Evolutionary conservation across 768 basidiomycete genomes (phyloP).

Genomic region (Phanerochaete carnosa): DNA sequence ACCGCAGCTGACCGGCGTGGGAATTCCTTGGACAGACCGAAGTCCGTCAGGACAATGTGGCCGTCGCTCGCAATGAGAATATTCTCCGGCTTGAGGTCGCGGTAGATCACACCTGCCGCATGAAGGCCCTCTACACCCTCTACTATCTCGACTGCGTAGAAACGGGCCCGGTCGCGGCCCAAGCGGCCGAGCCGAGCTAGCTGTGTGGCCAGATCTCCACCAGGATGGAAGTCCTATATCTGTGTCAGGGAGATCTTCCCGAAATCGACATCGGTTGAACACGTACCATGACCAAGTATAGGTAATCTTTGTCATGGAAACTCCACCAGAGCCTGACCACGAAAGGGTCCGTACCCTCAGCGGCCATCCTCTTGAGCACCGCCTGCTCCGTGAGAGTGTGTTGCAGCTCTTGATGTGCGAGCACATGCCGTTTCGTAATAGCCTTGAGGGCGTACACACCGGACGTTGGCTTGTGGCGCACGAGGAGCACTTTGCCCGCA

Average conservation of each 20-base stretch:
- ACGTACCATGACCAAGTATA: constrained; percentile 92
- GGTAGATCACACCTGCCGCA: constrained; percentile 92
- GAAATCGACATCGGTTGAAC: constrained; percentile 7
- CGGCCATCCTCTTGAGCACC: constrained; percentile 91
- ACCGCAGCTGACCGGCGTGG: constrained; percentile 46
- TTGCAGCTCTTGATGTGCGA: constrained; percentile 93
- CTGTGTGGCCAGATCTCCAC: constrained; percentile 96
- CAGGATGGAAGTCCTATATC: constrained; percentile 85
- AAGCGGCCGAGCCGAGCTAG: constrained; percentile 93
- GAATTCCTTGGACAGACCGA: constrained; percentile 92
- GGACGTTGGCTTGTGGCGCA: constrained; percentile 68
- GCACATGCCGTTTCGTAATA: constrained; percentile 94
- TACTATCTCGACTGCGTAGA: constrained; percentile 96
- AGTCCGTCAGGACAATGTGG: constrained; percentile 96
- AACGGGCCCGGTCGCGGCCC: constrained; percentile 90
- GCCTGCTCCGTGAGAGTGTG: constrained; percentile 97
- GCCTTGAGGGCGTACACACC: constrained; percentile 93
- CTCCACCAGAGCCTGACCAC: constrained; percentile 96
- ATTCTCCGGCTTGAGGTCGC: constrained; percentile 96
- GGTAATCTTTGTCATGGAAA: constrained; percentile 96
- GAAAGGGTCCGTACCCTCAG: constrained; percentile 85
- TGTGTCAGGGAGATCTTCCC: not conserved
- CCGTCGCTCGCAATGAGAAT: constrained; percentile 93
- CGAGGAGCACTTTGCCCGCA: constrained; percentile 93
- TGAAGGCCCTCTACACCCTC: constrained; percentile 96